These are phyloP conservation scores for Polyrhizophydium stewartii DNA, from an alignment of 371 early-diverging fungal genomes.

Conservation along the genomic window DNA sequence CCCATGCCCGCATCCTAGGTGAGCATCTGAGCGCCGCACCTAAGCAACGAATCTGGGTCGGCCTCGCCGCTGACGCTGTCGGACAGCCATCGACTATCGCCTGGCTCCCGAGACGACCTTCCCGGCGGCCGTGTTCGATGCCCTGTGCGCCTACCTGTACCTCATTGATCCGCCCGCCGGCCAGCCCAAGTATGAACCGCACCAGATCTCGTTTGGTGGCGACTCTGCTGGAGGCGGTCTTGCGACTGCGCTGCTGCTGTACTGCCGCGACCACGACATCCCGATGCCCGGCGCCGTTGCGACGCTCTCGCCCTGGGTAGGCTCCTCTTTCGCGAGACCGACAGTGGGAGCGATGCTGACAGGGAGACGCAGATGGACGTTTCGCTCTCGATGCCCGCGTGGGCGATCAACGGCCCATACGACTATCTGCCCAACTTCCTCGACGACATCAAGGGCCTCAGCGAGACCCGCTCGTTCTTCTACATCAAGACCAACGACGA, in stretches of 20 bases:
- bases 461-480: too few species aligned
- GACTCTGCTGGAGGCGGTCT: constrained; percentile 70
- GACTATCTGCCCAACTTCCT: constrained; percentile 68
- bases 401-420: constrained; percentile 35
- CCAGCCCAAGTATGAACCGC: constrained; percentile 41
- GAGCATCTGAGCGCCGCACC: not conserved
- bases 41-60: not conserved
- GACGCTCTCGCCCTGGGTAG: constrained; percentile 56
- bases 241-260: constrained; percentile 23
- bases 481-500: constrained; percentile 22
- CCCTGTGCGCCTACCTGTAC: constrained; percentile 66
- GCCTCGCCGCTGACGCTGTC: not conserved
- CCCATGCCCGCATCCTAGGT: constrained; percentile 25
- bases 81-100: constrained; percentile 64
- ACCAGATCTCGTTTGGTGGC: constrained; percentile 69
- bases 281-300: constrained; percentile 43
- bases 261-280: constrained; percentile 33
- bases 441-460: too few species aligned
- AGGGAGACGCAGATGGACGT: too few species aligned
- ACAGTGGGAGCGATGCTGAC: too few species aligned
- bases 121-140: constrained; percentile 79
- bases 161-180: constrained; percentile 55
- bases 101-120: constrained; percentile 79
- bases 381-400: constrained; percentile 31
- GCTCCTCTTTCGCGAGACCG: too few species aligned